phyloP scores from a whole-genome alignment of 768 basidiomycete genomes.

The Epithele typhae region DNA sequence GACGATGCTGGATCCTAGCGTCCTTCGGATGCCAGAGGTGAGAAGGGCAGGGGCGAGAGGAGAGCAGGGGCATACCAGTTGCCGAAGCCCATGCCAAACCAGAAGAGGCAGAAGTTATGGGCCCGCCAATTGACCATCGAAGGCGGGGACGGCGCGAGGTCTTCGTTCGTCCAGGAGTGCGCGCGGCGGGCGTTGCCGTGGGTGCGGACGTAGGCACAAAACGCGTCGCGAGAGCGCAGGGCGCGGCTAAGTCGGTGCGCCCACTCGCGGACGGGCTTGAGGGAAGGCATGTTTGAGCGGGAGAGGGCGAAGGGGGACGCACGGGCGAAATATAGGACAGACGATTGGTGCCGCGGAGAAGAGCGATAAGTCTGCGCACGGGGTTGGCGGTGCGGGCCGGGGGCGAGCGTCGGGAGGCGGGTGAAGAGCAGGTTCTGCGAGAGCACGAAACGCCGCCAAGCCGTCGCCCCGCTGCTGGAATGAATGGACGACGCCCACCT shows the following conservation, averaged over 20 bases:
- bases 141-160: slow-evolving; percentile 16
- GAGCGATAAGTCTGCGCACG: too few species aligned
- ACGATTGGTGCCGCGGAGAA: too few species aligned
- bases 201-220: slow-evolving; percentile 13
- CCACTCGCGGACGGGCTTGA: slow-evolving; percentile 9
- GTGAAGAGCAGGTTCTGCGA: too few species aligned
- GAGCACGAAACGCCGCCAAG: too few species aligned
- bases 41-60: background rate
- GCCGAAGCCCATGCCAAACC: slow-evolving; percentile 20
- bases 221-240: slow-evolving; percentile 7
- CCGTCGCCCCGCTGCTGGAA: too few species aligned
- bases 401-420: too few species aligned
- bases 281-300: too few species aligned
- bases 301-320: too few species aligned
- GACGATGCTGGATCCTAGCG: slow-evolving; percentile 16
- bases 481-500: too few species aligned
- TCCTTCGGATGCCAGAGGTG: slow-evolving; percentile 11
- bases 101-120: slow-evolving; percentile 21
- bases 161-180: slow-evolving; percentile 17
- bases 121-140: slow-evolving; percentile 15
- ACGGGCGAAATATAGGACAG: too few species aligned
- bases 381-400: too few species aligned
- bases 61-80: slow-evolving; percentile 12
- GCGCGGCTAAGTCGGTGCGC: slow-evolving; percentile 5
- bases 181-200: slow-evolving; percentile 11